These are phyloP conservation scores for Skeletonema marinoi DNA, from an alignment of 108 stramenopile species.

Conservation along the genomic window DNA sequence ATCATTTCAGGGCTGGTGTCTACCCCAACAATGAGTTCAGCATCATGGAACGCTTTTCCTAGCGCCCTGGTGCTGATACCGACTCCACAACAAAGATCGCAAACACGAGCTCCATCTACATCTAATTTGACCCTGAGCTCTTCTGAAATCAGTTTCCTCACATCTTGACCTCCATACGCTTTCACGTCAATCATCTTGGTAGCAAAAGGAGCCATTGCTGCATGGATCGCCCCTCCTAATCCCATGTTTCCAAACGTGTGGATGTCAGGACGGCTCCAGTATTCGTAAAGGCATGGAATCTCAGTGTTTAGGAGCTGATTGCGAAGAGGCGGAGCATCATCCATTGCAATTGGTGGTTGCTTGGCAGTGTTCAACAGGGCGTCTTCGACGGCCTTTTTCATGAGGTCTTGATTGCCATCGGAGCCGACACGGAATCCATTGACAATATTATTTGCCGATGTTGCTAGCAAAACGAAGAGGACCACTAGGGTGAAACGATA, in stretches of 20 bases:
- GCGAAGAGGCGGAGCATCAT: conserved; percentile 15
- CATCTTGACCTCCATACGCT: conserved; percentile 77
- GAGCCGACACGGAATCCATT: conserved; percentile 45
- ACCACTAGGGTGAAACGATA: neutral
- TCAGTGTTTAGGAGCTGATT: conserved; percentile 28
- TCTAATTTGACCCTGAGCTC: conserved; percentile 46
- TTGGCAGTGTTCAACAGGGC: conserved; percentile 1
- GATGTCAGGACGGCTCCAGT: conserved; percentile 58
- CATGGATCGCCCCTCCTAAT: conserved; percentile 64
- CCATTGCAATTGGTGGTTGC: neutral
- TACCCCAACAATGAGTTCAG: conserved; percentile 60
- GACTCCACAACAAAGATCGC: conserved; percentile 84
- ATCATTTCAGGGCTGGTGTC: conserved; percentile 87
- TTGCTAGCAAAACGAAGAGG: neutral
- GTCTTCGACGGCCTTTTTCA: conserved; percentile 82
- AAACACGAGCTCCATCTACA: conserved; percentile 49
- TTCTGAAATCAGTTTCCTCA: conserved; percentile 53
- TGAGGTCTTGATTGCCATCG: conserved; percentile 92
- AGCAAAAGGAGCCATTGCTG: conserved; percentile 75
- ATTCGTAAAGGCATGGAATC: conserved; percentile 35
- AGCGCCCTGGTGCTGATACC: conserved; percentile 82
- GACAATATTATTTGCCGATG: neutral
- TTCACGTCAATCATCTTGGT: conserved; percentile 76
- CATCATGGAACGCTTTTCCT: conserved; percentile 68
- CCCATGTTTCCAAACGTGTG: conserved; percentile 66